A percentile compares a stretch with the other conserved stretches of the same genome.
Conservation (phyloP, 495 filamentous ascomycete genomes). For the Aspergillus bridgeri region DNA sequence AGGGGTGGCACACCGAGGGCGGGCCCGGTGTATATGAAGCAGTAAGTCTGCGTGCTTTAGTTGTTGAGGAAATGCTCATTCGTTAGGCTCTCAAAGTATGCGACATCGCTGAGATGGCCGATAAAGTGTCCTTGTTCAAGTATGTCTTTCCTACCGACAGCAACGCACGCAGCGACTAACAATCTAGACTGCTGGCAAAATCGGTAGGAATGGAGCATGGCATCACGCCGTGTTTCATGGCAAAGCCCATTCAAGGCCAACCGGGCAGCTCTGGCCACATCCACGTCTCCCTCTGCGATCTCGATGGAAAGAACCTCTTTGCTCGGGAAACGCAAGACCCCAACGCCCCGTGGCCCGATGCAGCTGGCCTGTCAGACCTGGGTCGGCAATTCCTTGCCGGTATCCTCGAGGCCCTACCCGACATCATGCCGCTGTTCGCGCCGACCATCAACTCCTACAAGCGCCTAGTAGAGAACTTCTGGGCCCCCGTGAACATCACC, state of each 20-base stretch:
- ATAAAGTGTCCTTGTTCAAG: slow-evolving; percentile 84
- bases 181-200: slow-evolving; percentile 66
- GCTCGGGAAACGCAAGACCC: slow-evolving; percentile 63
- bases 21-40: slow-evolving; percentile 92
- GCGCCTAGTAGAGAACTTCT: slow-evolving; percentile 93
- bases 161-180: background rate
- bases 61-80: background rate
- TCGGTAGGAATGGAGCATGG: slow-evolving; percentile 73
- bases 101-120: slow-evolving; percentile 74
- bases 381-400: slow-evolving; percentile 88
- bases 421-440: slow-evolving; percentile 88
- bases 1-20: slow-evolving; percentile 92
- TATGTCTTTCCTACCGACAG: slow-evolving; percentile 26
- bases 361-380: slow-evolving; percentile 72
- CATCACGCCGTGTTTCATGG: slow-evolving; percentile 96
- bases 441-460: slow-evolving; percentile 96
- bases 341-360: slow-evolving; percentile 63
- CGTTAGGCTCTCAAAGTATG: slow-evolving; percentile 64
- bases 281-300: slow-evolving; percentile 72
- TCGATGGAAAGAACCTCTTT: slow-evolving; percentile 67
- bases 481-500: slow-evolving; percentile 90
- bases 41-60: slow-evolving; percentile 29
- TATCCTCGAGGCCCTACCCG: slow-evolving; percentile 76
- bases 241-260: slow-evolving; percentile 80
- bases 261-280: slow-evolving; percentile 91